phyloP scores from a whole-genome alignment of 2,329 filamentous ascomycete species.

The Fonsecaea nubica region DNA sequence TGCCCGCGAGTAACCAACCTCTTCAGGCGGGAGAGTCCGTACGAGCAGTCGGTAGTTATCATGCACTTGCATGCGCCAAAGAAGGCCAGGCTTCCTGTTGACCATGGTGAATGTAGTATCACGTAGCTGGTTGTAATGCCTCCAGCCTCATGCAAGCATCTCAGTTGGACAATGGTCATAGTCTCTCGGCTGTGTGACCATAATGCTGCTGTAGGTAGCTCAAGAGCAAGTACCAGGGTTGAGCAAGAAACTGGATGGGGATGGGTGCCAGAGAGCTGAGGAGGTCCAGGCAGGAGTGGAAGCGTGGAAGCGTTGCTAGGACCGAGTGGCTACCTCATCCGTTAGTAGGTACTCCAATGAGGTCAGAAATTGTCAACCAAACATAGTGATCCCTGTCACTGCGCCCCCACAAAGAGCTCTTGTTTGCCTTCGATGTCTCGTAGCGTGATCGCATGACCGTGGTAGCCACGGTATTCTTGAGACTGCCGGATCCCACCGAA shows the following conservation, averaged over 20 bases:
- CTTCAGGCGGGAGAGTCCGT: background rate
- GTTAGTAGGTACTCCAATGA: background rate
- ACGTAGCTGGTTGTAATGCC: background rate
- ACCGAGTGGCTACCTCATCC: too few relatives aligned
- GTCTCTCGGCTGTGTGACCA: background rate
- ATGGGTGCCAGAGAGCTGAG: background rate
- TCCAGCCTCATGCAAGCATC: slow-evolving; percentile 1
- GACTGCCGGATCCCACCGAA: background rate
- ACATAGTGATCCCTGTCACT: background rate
- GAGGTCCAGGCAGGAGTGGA: too few relatives aligned
- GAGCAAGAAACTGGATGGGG: too few relatives aligned
- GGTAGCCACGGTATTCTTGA: background rate
- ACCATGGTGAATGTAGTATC: background rate
- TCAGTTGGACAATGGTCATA: background rate
- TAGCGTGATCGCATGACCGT: background rate
- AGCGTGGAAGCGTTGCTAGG: too few relatives aligned
- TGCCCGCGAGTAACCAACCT: background rate
- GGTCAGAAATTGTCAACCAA: background rate
- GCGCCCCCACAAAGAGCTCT: background rate
- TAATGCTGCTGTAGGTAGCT: too few relatives aligned
- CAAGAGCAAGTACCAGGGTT: too few relatives aligned
- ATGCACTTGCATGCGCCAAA: background rate
- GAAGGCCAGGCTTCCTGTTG: background rate
- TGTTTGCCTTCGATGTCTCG: background rate
- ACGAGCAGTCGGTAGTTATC: background rate